Evolutionary conservation across 768 basidiomycete species (phyloP).

Genomic region (Lepiota brunneoincarnata): DNA sequence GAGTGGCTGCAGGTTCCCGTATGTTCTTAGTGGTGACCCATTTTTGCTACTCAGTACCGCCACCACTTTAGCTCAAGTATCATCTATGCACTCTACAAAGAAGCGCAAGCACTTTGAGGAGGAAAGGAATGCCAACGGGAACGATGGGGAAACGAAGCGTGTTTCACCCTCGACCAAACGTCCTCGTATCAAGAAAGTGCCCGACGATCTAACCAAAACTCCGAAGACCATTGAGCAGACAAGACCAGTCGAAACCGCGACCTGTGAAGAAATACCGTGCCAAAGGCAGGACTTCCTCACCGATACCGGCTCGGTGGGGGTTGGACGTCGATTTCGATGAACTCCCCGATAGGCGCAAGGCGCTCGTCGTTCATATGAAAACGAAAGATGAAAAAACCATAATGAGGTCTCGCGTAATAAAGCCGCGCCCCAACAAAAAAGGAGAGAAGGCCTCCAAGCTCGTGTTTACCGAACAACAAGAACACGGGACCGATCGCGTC

Average conservation of each 20-base stretch:
- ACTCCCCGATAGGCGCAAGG: not conserved
- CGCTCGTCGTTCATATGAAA: not conserved
- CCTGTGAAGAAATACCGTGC: constrained; percentile 29
- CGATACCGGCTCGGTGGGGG: constrained; percentile 8
- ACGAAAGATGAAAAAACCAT: not conserved
- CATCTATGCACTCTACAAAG: not conserved
- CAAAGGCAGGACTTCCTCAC: constrained; percentile 31
- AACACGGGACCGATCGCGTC: constrained; percentile 12
- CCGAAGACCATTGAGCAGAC: not conserved
- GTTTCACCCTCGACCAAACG: not conserved
- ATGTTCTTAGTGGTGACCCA: not conserved
- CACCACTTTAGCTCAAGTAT: not conserved
- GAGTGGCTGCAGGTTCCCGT: not conserved
- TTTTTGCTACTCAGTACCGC: too few relatives aligned
- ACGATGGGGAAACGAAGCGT: not conserved
- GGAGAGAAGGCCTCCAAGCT: not conserved
- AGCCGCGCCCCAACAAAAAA: not conserved
- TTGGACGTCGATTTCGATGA: not conserved
- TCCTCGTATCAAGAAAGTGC: constrained; percentile 5
- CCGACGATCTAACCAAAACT: not conserved
- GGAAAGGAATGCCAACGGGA: not conserved
- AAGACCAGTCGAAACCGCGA: constrained; percentile 5
- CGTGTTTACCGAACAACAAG: not conserved
- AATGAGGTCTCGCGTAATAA: not conserved
- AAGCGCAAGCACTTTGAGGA: not conserved